phyloP scores from a whole-genome alignment of 1,284 basidiomycete genomes.

The Leccinum glutinopallens region DNA sequence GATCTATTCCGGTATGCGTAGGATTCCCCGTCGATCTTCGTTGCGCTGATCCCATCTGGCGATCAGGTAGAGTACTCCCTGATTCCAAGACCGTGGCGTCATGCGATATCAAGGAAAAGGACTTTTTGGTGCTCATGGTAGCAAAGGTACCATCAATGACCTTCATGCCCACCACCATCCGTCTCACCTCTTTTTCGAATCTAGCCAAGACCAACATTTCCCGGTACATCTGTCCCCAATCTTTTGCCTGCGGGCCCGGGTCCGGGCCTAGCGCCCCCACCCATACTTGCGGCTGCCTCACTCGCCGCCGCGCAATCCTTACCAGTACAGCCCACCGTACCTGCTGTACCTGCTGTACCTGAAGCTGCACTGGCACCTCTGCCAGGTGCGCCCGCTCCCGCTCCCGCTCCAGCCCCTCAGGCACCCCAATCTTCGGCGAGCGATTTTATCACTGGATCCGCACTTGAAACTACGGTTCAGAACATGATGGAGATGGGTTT shows the following conservation, averaged over 20 bases:
- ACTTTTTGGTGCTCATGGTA: constrained; percentile 98
- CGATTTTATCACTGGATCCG: constrained; percentile 75
- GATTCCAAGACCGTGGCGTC: constrained; percentile 90
- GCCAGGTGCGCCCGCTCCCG: constrained; percentile 35
- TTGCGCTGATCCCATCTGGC: constrained; percentile 8
- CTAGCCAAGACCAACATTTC: constrained; percentile 51
- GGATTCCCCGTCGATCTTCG: constrained; percentile 13
- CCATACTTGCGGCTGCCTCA: constrained; percentile 33
- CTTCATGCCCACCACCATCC: neutral
- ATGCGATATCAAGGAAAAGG: constrained; percentile 97
- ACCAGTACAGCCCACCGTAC: constrained; percentile 35
- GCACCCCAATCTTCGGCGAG: constrained; percentile 38
- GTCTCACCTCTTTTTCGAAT: constrained; percentile 12
- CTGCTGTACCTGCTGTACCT: constrained; percentile 11
- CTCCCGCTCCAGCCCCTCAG: constrained; percentile 32
- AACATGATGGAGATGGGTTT: constrained; percentile 98
- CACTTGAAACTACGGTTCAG: constrained; percentile 73
- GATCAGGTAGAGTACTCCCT: constrained; percentile 85
- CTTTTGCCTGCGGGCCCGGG: neutral
- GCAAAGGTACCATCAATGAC: constrained; percentile 68
- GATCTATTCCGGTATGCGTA: constrained; percentile 83
- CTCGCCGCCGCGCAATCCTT: constrained; percentile 33
- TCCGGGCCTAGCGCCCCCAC: constrained; percentile 27
- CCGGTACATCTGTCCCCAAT: neutral
- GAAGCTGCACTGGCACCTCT: constrained; percentile 14